Percentiles rank a stretch among this genome's conserved stretches.
These are phyloP conservation scores for Verbena officinalis DNA, from an alignment of 257 asterid species.

Conservation along the genomic window DNA sequence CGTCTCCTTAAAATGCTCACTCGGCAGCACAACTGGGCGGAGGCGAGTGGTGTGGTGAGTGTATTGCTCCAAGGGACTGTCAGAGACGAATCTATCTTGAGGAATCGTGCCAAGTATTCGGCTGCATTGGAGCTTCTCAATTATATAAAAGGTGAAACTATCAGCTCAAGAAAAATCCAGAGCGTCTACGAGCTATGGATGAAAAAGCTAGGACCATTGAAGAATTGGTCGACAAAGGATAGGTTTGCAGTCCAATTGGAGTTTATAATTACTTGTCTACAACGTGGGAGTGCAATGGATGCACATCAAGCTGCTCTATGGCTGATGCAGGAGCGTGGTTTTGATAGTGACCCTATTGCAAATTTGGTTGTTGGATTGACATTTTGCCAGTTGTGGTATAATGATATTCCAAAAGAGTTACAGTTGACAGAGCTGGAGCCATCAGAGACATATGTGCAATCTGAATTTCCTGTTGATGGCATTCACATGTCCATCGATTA, in stretches of 20 bases:
- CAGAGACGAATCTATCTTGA: conserved; percentile 41
- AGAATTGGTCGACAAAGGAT: conserved; percentile 49
- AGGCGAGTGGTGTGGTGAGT: conserved; percentile 75
- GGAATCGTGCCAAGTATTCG: conserved; percentile 71
- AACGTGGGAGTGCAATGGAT: conserved; percentile 44
- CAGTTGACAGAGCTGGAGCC: conserved; percentile 48
- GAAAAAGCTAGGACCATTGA: conserved; percentile 54
- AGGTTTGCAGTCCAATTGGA: conserved; percentile 67
- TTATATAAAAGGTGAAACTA: conserved; percentile 48
- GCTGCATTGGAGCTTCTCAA: conserved; percentile 68
- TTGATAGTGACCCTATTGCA: conserved; percentile 58
- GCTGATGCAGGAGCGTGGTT: conserved; percentile 69
- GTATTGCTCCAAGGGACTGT: conserved; percentile 63
- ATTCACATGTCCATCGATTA: conserved; percentile 39
- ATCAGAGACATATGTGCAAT: conserved; percentile 34
- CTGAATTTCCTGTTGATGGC: conserved; percentile 41
- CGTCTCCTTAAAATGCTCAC: conserved; percentile 46
- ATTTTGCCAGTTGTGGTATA: conserved; percentile 76
- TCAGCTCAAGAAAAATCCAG: conserved; percentile 42
- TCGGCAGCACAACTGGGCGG: conserved; percentile 62
- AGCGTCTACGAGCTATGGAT: conserved; percentile 67
- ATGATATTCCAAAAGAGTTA: conserved; percentile 57
- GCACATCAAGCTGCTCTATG: conserved; percentile 56
- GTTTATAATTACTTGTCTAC: conserved; percentile 55
- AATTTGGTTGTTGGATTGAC: conserved; percentile 79